These are phyloP conservation scores for Puccinia horiana DNA, from an alignment of 1,284 basidiomycete genomes.

Conservation along the genomic window DNA sequence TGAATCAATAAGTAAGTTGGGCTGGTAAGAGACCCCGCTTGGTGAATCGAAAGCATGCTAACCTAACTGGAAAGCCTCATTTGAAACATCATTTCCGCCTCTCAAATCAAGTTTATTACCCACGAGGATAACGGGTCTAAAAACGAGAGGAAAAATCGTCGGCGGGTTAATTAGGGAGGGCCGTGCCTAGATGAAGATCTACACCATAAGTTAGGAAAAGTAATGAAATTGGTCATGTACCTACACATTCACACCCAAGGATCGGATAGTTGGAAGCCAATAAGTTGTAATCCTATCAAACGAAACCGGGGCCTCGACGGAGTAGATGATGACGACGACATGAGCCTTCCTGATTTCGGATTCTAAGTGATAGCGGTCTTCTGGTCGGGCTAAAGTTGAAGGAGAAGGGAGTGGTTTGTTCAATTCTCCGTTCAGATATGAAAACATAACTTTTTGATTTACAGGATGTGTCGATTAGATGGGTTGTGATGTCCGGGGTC, in stretches of 20 bases:
- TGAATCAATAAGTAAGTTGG: neutral
- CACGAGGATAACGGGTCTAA: constrained; percentile 95
- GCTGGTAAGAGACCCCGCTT: neutral
- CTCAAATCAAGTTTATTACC: constrained; percentile 98
- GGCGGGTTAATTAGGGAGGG: neutral
- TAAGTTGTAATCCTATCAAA: constrained; percentile 98
- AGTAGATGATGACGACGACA: constrained; percentile 96
- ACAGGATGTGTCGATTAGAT: constrained; percentile 94
- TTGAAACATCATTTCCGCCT: constrained; percentile 80
- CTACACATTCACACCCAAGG: constrained; percentile 86
- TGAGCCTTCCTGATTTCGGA: constrained; percentile 93
- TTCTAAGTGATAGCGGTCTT: constrained; percentile 83
- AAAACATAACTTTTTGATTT: constrained; percentile 56
- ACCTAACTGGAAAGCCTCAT: constrained; percentile 85
- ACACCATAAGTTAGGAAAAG: neutral
- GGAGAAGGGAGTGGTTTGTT: neutral
- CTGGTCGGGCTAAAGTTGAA: constrained; percentile 66
- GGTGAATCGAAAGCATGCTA: neutral
- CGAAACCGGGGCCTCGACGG: constrained; percentile 89
- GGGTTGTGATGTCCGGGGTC: constrained; percentile 91
- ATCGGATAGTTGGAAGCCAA: constrained; percentile 95
- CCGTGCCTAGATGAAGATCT: neutral
- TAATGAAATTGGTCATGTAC: constrained; percentile 22
- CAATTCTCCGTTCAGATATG: neutral
- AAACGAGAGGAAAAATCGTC: constrained; percentile 41